These are phyloP conservation scores for Annulohypoxylon nitens DNA, from an alignment of 495 filamentous ascomycete genomes.

Conservation along the genomic window DNA sequence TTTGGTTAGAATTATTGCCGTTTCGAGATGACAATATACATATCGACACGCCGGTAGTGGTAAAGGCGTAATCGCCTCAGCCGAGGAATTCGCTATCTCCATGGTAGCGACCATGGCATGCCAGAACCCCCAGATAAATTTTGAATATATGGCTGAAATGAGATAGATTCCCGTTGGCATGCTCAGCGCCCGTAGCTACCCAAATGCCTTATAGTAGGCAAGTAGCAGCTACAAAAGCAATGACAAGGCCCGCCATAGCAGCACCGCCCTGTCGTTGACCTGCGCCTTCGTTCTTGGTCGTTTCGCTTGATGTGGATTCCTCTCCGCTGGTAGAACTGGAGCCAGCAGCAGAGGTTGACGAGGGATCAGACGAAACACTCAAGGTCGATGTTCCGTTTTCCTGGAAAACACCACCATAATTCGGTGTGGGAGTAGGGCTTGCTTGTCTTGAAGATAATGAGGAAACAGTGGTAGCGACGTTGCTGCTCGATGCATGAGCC, in stretches of 20 bases:
- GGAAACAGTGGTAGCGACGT: constrained; percentile 26
- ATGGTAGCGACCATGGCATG: not conserved
- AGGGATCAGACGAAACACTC: constrained; percentile 15
- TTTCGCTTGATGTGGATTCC: constrained; percentile 35
- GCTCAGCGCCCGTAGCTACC: not conserved
- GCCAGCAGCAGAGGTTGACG: constrained; percentile 17
- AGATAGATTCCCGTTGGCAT: constrained; percentile 12
- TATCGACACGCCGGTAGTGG: constrained; percentile 17
- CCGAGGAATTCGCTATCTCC: not conserved
- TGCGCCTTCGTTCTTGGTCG: constrained; percentile 55
- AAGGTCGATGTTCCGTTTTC: constrained; percentile 42
- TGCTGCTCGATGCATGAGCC: constrained; percentile 7
- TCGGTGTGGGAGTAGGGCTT: constrained; percentile 15
- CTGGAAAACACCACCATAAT: constrained; percentile 44
- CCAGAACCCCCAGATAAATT: not conserved
- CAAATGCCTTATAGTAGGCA: constrained; percentile 54
- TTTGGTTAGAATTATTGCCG: constrained; percentile 8
- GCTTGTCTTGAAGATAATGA: constrained; percentile 31
- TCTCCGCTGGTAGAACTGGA: constrained; percentile 35
- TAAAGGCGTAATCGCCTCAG: not conserved
- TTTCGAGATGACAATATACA: constrained; percentile 10
- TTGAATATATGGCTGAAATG: constrained; percentile 20
- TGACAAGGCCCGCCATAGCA: constrained; percentile 61
- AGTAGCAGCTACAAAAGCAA: constrained; percentile 62
- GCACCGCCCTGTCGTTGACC: constrained; percentile 55